Percentiles rank a stretch among this genome's conserved stretches.
Evolutionary conservation across 2,329 filamentous ascomycete genomes (phyloP).

Genomic region (Lachnellula subtilissima): DNA sequence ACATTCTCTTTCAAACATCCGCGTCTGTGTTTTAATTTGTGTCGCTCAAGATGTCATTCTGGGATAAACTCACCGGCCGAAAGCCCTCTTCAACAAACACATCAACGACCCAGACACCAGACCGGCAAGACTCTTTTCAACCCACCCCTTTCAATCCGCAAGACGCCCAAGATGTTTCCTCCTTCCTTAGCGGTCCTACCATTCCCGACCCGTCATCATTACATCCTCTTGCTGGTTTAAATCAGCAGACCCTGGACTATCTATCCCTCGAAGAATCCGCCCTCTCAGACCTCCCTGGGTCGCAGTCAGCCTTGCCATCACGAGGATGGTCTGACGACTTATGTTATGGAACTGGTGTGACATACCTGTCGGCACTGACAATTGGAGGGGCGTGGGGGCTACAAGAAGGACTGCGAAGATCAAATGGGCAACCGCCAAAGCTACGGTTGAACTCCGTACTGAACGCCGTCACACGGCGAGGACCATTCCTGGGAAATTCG

Average conservation of each 20-base stretch:
- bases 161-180: constrained; percentile 73
- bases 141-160: constrained; percentile 64
- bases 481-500: constrained; percentile 93
- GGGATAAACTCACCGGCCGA: constrained; percentile 35
- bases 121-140: constrained; percentile 38
- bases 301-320: constrained; percentile 83
- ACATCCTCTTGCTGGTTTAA: constrained; percentile 88
- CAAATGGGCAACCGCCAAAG: constrained; percentile 75
- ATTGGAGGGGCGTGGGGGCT: constrained; percentile 89
- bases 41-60: constrained; percentile 33
- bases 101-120: constrained; percentile 13
- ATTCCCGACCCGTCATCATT: constrained; percentile 84
- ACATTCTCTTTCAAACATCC: background rate
- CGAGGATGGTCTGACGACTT: constrained; percentile 97
- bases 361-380: constrained; percentile 82
- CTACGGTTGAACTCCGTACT: constrained; percentile 89
- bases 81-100: constrained; percentile 32
- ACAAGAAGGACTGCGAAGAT: constrained; percentile 79
- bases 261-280: constrained; percentile 88
- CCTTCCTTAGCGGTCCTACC: constrained; percentile 72
- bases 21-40: background rate
- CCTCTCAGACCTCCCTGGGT: constrained; percentile 79
- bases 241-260: constrained; percentile 92
- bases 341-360: constrained; percentile 94
- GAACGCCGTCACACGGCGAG: constrained; percentile 88